These are phyloP conservation scores for Suillus lakei DNA, from an alignment of 768 basidiomycete genomes.

Conservation along the genomic window DNA sequence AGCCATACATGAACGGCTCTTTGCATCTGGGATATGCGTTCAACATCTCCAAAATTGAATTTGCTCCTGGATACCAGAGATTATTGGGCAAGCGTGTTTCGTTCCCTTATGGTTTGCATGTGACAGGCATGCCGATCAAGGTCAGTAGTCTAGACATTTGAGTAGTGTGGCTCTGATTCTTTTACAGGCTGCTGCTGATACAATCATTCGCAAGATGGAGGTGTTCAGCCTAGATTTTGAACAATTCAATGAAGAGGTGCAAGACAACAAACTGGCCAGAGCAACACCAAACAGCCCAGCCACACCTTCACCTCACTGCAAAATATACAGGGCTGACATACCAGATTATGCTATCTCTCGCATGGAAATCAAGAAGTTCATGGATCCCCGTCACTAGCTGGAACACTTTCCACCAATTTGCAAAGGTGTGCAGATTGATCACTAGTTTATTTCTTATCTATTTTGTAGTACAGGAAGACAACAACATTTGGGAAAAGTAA, in stretches of 20 bases:
- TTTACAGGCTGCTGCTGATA: slow-evolving; percentile 91
- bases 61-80: slow-evolving; percentile 91
- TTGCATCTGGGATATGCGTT: slow-evolving; percentile 97
- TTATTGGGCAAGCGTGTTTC: slow-evolving; percentile 93
- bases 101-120: slow-evolving; percentile 98
- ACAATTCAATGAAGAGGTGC: slow-evolving; percentile 47
- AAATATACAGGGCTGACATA: slow-evolving; percentile 94
- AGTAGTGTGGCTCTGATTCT: background rate
- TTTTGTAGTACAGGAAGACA: too few species aligned
- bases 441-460: background rate
- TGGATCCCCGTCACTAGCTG: slow-evolving; percentile 91
- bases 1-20: slow-evolving; percentile 98
- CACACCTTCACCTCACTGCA: slow-evolving; percentile 68
- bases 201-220: slow-evolving; percentile 96
- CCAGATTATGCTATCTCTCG: slow-evolving; percentile 97
- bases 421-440: slow-evolving; percentile 51
- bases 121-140: slow-evolving; percentile 99
- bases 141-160: slow-evolving; percentile 47
- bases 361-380: slow-evolving; percentile 92
- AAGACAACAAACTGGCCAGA: slow-evolving; percentile 48
- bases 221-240: slow-evolving; percentile 93
- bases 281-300: slow-evolving; percentile 45
- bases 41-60: slow-evolving; percentile 98
- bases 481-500: too few species aligned
- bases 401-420: slow-evolving; percentile 96